phyloP scores from a whole-genome alignment of 2,329 filamentous ascomycete species.

The Coniochaeta hoffmannii region DNA sequence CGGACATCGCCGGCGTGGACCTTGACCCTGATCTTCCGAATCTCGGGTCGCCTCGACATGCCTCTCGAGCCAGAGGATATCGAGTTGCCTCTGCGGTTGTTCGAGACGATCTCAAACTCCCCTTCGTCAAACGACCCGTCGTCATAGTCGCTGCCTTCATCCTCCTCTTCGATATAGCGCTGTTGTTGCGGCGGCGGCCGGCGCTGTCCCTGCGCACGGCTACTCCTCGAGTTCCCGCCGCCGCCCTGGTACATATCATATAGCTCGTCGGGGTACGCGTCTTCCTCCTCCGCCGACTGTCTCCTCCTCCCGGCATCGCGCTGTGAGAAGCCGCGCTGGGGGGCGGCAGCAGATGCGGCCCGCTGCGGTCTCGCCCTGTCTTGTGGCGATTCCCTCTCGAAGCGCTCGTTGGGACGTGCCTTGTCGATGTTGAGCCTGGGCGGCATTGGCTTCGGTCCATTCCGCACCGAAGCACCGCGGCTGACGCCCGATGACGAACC shows the following conservation, averaged over 20 bases:
- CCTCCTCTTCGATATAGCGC: constrained; percentile 73
- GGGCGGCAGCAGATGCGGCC: constrained; percentile 35
- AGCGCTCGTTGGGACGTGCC: constrained; percentile 42
- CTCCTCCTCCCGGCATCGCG: constrained; percentile 26
- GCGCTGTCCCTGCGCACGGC: constrained; percentile 28
- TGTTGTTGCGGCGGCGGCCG: constrained; percentile 24
- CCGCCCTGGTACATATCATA: constrained; percentile 54
- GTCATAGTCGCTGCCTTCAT: constrained; percentile 68
- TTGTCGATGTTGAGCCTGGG: constrained; percentile 56
- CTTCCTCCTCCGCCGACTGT: constrained; percentile 41
- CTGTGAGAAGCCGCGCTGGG: constrained; percentile 35
- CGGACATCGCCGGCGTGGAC: constrained; percentile 87
- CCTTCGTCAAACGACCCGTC: constrained; percentile 64
- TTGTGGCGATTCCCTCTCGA: constrained; percentile 46
- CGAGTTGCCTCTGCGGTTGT: constrained; percentile 36
- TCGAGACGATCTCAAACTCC: constrained; percentile 72
- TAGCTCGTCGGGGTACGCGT: constrained; percentile 61
- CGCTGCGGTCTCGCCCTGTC: constrained; percentile 27
- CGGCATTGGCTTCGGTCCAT: constrained; percentile 52
- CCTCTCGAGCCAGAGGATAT: constrained; percentile 36
- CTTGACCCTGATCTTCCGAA: constrained; percentile 81
- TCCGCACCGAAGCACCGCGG: constrained; percentile 54
- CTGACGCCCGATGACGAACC: constrained; percentile 29
- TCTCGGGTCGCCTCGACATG: constrained; percentile 54
- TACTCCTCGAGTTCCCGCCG: constrained; percentile 27